These are phyloP conservation scores for Leishmania major DNA, from an alignment of 208 protist species.

Conservation along the genomic window DNA sequence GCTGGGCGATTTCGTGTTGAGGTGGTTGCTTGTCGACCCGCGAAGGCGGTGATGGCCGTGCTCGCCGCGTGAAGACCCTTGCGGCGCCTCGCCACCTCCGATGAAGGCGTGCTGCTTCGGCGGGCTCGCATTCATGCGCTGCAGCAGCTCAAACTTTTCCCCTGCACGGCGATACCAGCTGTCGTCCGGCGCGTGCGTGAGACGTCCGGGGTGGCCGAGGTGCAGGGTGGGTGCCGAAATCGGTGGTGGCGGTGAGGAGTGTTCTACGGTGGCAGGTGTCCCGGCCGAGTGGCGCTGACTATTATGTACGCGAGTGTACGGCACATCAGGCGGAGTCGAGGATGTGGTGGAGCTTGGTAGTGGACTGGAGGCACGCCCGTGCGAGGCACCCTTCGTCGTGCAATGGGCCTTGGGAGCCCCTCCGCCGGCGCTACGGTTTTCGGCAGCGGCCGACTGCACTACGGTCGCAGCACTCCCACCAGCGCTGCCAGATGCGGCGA, in stretches of 20 bases:
- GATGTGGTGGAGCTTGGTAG: constrained; percentile 1
- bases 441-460: neutral
- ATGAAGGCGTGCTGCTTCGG: constrained; percentile 11
- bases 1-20: constrained; percentile 10
- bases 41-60: constrained; percentile 4
- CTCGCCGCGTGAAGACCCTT: neutral
- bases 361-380: neutral
- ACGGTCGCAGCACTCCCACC: neutral
- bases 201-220: constrained; percentile 9
- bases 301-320: constrained; percentile 8
- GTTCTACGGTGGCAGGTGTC: neutral
- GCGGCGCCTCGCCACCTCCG: constrained; percentile 11
- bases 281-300: constrained; percentile 4
- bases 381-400: neutral
- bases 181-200: constrained; percentile 11
- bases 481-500: neutral
- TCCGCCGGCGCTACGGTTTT: neutral
- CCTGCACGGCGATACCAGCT: constrained; percentile 57
- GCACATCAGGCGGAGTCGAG: constrained; percentile 11
- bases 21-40: constrained; percentile 2
- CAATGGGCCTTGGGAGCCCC: neutral
- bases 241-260: constrained; percentile 5
- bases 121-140: constrained; percentile 57
- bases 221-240: neutral
- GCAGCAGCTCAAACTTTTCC: constrained; percentile 72